Percentiles rank a stretch among this genome's conserved stretches.
Evolutionary conservation across 2,329 filamentous ascomycete genomes (phyloP).

Genomic region (Fusarium pseudocircinatum): DNA sequence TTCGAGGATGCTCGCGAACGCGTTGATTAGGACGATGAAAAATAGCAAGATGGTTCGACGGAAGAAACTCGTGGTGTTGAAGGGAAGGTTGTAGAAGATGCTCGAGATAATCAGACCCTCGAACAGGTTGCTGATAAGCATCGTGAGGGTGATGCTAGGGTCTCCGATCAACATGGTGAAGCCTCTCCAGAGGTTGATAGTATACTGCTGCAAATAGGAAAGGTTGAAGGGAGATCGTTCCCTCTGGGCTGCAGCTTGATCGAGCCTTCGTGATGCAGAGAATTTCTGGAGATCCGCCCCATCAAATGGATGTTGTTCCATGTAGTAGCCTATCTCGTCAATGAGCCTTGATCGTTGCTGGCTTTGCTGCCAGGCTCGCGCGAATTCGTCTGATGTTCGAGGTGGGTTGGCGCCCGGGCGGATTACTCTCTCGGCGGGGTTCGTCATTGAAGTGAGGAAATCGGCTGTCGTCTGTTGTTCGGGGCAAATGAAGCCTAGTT

Average conservation of each 20-base stretch:
- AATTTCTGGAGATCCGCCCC: constrained; percentile 37
- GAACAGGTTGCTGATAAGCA: constrained; percentile 32
- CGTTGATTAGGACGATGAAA: constrained; percentile 34
- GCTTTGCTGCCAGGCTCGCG: constrained; percentile 45
- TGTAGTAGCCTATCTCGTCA: constrained; percentile 45
- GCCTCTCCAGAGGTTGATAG: constrained; percentile 19
- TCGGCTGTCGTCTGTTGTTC: constrained; percentile 72
- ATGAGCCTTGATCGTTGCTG: constrained; percentile 37
- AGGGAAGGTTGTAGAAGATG: constrained; percentile 29
- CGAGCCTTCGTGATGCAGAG: constrained; percentile 16
- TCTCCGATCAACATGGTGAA: constrained; percentile 24
- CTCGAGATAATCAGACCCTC: constrained; percentile 25
- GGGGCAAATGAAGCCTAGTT: constrained; percentile 65
- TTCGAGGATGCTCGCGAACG: constrained; percentile 33
- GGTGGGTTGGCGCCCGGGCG: constrained; percentile 46
- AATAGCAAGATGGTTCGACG: constrained; percentile 22
- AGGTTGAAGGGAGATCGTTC: constrained; percentile 30
- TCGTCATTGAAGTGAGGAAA: constrained; percentile 68
- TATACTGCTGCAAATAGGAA: constrained; percentile 20
- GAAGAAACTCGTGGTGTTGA: constrained; percentile 20
- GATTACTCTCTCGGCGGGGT: constrained; percentile 46
- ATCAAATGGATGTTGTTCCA: constrained; percentile 33
- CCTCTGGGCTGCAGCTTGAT: constrained; percentile 28
- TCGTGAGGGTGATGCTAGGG: constrained; percentile 23
- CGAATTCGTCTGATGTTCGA: constrained; percentile 50